Conservation (phyloP, 371 early-diverging fungal genomes). For the Synchytrium microbalum region DNA sequence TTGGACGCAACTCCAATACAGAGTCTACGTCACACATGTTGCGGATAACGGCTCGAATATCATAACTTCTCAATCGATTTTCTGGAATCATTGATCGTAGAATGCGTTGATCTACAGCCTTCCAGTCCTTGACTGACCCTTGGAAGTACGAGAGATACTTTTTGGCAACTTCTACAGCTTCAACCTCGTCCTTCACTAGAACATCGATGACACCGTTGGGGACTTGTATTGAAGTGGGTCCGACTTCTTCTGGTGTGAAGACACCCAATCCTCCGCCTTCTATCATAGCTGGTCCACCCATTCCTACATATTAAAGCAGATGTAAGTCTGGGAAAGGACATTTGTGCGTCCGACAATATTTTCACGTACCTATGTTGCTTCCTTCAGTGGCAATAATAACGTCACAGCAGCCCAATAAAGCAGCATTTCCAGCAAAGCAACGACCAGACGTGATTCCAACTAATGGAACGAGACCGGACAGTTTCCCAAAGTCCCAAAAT, state of each 20-base stretch:
- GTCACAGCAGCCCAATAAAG: slow-evolving; percentile 15
- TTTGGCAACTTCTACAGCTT: slow-evolving; percentile 14
- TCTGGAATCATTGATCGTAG: slow-evolving; percentile 14
- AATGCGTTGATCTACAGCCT: slow-evolving; percentile 8
- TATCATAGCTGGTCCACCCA: slow-evolving; percentile 22
- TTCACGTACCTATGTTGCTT: no score
- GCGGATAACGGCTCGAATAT: slow-evolving; percentile 11
- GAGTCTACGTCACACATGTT: slow-evolving; percentile 8
- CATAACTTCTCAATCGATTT: slow-evolving; percentile 15
- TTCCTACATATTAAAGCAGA: slow-evolving; percentile 10
- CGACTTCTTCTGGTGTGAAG: slow-evolving; percentile 18
- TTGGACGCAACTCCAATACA: slow-evolving; percentile 11
- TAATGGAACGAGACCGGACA: no score
- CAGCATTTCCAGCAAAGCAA: no score
- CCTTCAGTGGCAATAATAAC: slow-evolving; percentile 16
- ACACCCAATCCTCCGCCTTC: slow-evolving; percentile 23
- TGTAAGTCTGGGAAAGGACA: slow-evolving; percentile 1
- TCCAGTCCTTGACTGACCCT: slow-evolving; percentile 1
- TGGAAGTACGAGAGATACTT: slow-evolving; percentile 16
- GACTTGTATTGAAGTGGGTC: slow-evolving; percentile 14
- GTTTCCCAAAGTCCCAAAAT: no score
- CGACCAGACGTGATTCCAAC: no score
- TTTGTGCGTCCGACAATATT: neutral
- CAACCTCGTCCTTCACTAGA: slow-evolving; percentile 15
- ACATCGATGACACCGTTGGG: slow-evolving; percentile 17